Conservation (phyloP, 108 stramenopile species). For the Cyclostephanos invisitatus region DNA sequence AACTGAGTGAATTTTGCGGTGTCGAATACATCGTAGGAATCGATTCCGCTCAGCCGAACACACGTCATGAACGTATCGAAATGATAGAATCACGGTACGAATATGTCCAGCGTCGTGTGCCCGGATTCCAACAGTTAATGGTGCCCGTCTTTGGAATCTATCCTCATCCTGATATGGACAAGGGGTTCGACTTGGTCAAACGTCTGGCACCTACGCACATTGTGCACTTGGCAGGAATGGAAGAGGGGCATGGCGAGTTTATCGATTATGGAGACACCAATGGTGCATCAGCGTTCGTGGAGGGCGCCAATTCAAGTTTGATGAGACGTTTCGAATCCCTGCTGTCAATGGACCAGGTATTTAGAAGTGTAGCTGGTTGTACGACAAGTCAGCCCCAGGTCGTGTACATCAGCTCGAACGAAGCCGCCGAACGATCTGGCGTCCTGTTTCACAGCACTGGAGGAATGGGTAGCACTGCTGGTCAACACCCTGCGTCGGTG, state of each 20-base stretch:
- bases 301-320: constrained; percentile 33
- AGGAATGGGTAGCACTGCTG: background rate
- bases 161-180: constrained; percentile 37
- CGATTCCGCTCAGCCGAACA: constrained; percentile 53
- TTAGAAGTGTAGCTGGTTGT: constrained; percentile 26
- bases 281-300: constrained; percentile 33
- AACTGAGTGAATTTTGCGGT: constrained; percentile 52
- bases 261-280: constrained; percentile 44
- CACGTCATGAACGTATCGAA: constrained; percentile 47
- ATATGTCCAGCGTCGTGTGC: constrained; percentile 29
- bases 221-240: constrained; percentile 48
- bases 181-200: constrained; percentile 30
- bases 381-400: constrained; percentile 26
- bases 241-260: constrained; percentile 39
- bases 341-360: constrained; percentile 48
- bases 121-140: constrained; percentile 38
- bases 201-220: constrained; percentile 57
- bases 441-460: constrained; percentile 16
- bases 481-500: constrained; percentile 19
- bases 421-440: constrained; percentile 41
- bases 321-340: constrained; percentile 54
- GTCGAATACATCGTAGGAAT: constrained; percentile 56
- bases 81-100: constrained; percentile 39
- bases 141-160: constrained; percentile 45
- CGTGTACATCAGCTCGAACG: constrained; percentile 45